Evolutionary conservation across 768 basidiomycete genomes (phyloP).

Genomic region (Suillus spraguei): DNA sequence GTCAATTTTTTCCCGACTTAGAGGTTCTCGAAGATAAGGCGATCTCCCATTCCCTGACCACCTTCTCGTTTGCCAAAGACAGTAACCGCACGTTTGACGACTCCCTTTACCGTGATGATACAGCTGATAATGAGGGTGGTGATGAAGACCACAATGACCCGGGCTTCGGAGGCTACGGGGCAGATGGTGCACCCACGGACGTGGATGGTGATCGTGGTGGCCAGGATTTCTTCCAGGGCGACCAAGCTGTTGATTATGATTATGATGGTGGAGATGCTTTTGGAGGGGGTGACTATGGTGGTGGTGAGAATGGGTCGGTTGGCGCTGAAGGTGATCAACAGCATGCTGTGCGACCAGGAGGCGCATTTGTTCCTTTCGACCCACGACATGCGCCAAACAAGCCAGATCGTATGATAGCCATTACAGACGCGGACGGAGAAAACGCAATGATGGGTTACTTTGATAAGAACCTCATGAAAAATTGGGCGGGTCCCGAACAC

Average conservation of each 20-base stretch:
- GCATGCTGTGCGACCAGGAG: conserved; percentile 39
- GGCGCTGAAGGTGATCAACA: conserved; percentile 43
- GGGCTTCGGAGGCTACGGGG: conserved; percentile 26
- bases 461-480: conserved; percentile 83
- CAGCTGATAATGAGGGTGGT: conserved; percentile 39
- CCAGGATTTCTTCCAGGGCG: conserved; percentile 73
- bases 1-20: conserved; percentile 74
- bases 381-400: conserved; percentile 77
- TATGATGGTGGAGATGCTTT: conserved; percentile 42
- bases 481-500: conserved; percentile 99
- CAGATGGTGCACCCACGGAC: conserved; percentile 35
- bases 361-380: conserved; percentile 78
- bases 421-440: conserved; percentile 68
- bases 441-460: conserved; percentile 82
- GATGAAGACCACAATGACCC: conserved; percentile 32
- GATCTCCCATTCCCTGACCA: conserved; percentile 79
- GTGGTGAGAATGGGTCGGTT: conserved; percentile 44
- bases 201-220: conserved; percentile 38
- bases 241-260: conserved; percentile 55
- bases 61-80: conserved; percentile 82
- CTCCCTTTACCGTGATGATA: conserved; percentile 60
- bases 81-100: conserved; percentile 60
- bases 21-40: conserved; percentile 63
- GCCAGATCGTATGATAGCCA: conserved; percentile 83
- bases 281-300: conserved; percentile 45